phyloP scores from a whole-genome alignment of 345 rosid species.

The Hibiscus tridactylites region DNA sequence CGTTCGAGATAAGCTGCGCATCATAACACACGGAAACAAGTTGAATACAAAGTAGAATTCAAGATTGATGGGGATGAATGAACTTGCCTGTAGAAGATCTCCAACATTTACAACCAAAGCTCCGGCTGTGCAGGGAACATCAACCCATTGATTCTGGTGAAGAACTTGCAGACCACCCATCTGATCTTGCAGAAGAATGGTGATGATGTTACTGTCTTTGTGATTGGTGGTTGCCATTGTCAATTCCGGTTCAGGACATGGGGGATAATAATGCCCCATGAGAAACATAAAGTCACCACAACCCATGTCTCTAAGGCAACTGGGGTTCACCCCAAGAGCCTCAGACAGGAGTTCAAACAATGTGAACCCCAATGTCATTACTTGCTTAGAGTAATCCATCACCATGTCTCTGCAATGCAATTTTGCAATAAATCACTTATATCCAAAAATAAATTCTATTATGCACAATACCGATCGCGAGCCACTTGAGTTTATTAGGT shows the following conservation, averaged over 20 bases:
- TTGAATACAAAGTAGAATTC: not conserved
- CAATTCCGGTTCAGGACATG: constrained; percentile 42
- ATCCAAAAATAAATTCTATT: too few relatives aligned
- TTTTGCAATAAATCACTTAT: too few relatives aligned
- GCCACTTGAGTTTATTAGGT: too few relatives aligned
- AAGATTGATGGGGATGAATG: not conserved
- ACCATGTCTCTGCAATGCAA: constrained; percentile 24
- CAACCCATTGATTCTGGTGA: constrained; percentile 31
- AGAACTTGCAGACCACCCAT: constrained; percentile 45
- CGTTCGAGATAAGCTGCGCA: constrained; percentile 41
- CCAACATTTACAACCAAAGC: constrained; percentile 31
- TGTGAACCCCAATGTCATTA: constrained; percentile 19
- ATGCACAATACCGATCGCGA: too few relatives aligned
- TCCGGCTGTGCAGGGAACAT: constrained; percentile 25
- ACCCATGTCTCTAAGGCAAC: constrained; percentile 21
- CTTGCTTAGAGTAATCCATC: constrained; percentile 27
- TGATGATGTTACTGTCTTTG: constrained; percentile 24
- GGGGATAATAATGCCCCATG: constrained; percentile 34
- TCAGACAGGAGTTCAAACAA: constrained; percentile 33
- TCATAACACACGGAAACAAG: not conserved
- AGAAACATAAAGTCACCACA: constrained; percentile 19
- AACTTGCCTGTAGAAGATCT: constrained; percentile 28
- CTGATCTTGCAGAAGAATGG: constrained; percentile 38
- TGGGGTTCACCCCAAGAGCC: constrained; percentile 31
- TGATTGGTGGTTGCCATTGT: constrained; percentile 28